These are phyloP conservation scores for Volvox africanus DNA, from an alignment of 139 green algal genomes.

Conservation along the genomic window DNA sequence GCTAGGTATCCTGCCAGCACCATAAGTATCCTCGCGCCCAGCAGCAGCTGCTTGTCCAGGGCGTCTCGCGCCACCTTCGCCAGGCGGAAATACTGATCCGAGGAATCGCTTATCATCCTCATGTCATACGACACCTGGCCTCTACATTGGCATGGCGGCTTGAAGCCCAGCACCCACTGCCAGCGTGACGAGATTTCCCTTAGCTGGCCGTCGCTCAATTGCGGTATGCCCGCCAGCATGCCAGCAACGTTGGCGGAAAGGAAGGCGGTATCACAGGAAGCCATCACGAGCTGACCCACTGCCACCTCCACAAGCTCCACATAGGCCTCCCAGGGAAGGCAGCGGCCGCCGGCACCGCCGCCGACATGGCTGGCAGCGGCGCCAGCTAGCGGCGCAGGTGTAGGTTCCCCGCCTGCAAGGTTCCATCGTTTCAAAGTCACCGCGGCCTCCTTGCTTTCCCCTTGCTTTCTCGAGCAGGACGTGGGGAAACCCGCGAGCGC, in stretches of 20 bases:
- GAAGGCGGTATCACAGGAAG: constrained; percentile 11
- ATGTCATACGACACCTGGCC: neutral
- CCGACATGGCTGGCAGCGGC: neutral
- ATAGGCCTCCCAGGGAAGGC: constrained; percentile 40
- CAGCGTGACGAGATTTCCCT: neutral
- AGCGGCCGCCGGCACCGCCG: neutral
- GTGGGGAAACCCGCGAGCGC: too few relatives aligned
- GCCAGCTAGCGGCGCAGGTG: neutral
- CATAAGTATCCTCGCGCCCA: neutral
- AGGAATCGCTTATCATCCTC: neutral
- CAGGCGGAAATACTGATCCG: neutral
- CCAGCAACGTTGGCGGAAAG: constrained; percentile 21
- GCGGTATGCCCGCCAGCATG: neutral
- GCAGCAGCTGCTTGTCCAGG: constrained; percentile 13
- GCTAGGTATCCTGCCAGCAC: constrained; percentile 27
- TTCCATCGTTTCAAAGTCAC: too few relatives aligned
- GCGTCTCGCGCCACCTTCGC: neutral
- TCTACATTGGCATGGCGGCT: neutral
- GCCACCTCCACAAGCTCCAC: constrained; percentile 17
- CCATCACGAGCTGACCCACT: constrained; percentile 32
- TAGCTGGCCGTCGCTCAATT: neutral
- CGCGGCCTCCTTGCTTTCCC: neutral
- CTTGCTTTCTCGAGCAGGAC: too few relatives aligned
- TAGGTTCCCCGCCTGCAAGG: neutral
- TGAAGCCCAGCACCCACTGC: neutral